A percentile compares a stretch with the other conserved stretches of the same genome.
These are phyloP conservation scores for Fusarium protoensiforme DNA, from an alignment of 2,329 filamentous ascomycete species.

Conservation along the genomic window DNA sequence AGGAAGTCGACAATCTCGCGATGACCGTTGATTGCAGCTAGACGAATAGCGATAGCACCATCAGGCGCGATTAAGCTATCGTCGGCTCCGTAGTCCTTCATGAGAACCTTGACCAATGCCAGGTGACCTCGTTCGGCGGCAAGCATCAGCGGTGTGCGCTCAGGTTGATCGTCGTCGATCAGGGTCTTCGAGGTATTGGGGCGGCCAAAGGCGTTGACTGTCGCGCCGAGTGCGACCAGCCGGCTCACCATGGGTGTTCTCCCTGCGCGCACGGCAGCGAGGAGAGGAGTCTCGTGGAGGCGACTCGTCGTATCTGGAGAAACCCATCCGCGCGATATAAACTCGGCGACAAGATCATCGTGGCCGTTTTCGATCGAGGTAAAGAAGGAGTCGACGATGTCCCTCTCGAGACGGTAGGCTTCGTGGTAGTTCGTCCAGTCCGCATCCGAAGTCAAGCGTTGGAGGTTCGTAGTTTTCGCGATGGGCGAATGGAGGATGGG, in stretches of 20 bases:
- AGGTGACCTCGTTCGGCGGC: constrained; percentile 55
- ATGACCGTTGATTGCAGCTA: constrained; percentile 55
- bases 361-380: constrained; percentile 41
- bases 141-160: constrained; percentile 57
- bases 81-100: constrained; percentile 54
- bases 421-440: constrained; percentile 6
- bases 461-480: background rate
- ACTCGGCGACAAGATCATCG: constrained; percentile 43
- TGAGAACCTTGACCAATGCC: constrained; percentile 54
- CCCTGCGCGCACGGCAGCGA: constrained; percentile 48
- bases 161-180: background rate
- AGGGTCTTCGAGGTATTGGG: background rate
- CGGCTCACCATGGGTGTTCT: constrained; percentile 47
- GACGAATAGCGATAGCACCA: constrained; percentile 57
- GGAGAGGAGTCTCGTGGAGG: constrained; percentile 48
- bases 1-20: constrained; percentile 57
- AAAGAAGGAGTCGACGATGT: constrained; percentile 47
- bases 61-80: constrained; percentile 57
- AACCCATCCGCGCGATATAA: constrained; percentile 49
- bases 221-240: constrained; percentile 50
- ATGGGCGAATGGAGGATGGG: constrained; percentile 32
- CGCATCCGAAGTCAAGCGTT: background rate
- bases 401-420: constrained; percentile 28
- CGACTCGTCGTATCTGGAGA: constrained; percentile 50
- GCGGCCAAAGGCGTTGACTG: constrained; percentile 44